phyloP scores from a whole-genome alignment of 805 yeast genomes.

The Blastobotrys terrestris region DNA sequence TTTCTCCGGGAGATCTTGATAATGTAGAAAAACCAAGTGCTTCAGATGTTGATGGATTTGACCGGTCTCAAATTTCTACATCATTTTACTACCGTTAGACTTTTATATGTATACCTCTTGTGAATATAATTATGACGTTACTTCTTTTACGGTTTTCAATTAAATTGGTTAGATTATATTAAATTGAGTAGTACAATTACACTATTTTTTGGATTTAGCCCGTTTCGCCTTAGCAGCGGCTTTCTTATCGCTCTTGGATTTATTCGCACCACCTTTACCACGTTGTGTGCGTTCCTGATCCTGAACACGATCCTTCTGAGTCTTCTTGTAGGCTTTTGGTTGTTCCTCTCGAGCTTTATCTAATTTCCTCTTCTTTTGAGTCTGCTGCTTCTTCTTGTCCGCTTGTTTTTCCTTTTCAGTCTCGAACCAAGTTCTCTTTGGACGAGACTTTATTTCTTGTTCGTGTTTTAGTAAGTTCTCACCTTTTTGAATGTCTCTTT shows the following conservation, averaged over 20 bases:
- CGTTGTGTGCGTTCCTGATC: constrained; percentile 33
- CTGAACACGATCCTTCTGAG: constrained; percentile 58
- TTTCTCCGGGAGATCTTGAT: constrained; percentile 29
- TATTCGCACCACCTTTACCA: constrained; percentile 21
- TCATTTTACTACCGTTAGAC: constrained; percentile 20
- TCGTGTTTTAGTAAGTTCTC: constrained; percentile 75
- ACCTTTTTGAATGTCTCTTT: constrained; percentile 82
- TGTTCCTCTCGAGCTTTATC: constrained; percentile 55
- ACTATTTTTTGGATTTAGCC: constrained; percentile 8
- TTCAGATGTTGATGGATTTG: not conserved
- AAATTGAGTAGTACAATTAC: not conserved
- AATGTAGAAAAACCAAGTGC: constrained; percentile 2
- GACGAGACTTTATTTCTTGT: constrained; percentile 80
- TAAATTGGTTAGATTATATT: not conserved
- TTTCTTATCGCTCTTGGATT: constrained; percentile 24
- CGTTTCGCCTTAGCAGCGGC: constrained; percentile 16
- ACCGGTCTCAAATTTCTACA: constrained; percentile 8
- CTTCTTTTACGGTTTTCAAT: too few species aligned
- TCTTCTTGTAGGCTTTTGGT: constrained; percentile 68
- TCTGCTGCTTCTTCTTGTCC: constrained; percentile 26
- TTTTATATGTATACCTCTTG: too few species aligned
- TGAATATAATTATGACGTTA: too few species aligned
- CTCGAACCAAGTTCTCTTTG: constrained; percentile 97
- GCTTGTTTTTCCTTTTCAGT: constrained; percentile 43
- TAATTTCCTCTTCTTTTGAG: constrained; percentile 58